Evolutionary conservation across 768 basidiomycete species (phyloP).

Genomic region (Mycena belliarum): DNA sequence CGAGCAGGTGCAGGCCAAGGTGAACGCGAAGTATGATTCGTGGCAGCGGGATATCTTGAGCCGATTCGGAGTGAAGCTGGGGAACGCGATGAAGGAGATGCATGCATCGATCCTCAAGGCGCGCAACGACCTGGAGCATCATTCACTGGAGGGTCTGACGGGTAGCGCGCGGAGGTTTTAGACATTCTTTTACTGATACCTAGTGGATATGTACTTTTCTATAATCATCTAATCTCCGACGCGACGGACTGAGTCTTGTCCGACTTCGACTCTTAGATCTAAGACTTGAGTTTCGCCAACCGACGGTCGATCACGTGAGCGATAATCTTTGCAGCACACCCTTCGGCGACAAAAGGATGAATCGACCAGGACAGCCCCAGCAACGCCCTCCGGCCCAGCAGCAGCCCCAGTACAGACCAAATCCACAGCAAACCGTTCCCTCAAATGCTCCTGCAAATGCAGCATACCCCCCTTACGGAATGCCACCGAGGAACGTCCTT

Average conservation of each 20-base stretch:
- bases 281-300: too few species aligned
- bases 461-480: conserved; percentile 52
- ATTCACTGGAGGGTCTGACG: conserved; percentile 90
- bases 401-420: conserved; percentile 21
- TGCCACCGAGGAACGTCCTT: conserved; percentile 60
- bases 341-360: conserved; percentile 7
- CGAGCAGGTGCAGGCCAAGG: conserved; percentile 95
- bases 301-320: too few species aligned
- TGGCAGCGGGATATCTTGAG: conserved; percentile 97
- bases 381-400: conserved; percentile 17
- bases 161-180: conserved; percentile 50
- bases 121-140: conserved; percentile 92
- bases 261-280: too few species aligned
- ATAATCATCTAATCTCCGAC: neutral
- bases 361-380: conserved; percentile 10
- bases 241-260: too few species aligned
- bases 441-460: conserved; percentile 29
- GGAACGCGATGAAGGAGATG: conserved; percentile 97
- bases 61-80: conserved; percentile 90
- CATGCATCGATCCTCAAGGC: conserved; percentile 92
- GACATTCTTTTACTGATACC: conserved; percentile 21
- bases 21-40: conserved; percentile 97
- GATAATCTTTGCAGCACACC: too few species aligned
- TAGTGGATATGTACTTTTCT: conserved; percentile 15
- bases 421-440: conserved; percentile 12